These are phyloP conservation scores for Gossypium thurberi DNA, from an alignment of 345 rosid genomes.

Conservation along the genomic window DNA sequence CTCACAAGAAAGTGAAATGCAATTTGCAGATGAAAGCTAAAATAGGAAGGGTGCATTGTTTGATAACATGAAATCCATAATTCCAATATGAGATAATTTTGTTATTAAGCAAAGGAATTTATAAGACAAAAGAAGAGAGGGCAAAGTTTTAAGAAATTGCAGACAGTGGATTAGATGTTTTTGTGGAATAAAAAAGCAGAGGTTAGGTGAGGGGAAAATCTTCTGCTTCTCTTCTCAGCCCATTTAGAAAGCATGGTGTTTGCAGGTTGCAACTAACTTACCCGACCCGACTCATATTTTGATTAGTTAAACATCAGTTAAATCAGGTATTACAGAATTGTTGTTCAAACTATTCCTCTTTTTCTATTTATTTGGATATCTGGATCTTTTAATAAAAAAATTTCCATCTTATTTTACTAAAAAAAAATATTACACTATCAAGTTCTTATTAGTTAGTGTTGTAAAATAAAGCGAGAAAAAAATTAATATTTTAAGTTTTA, in stretches of 20 bases:
- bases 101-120: background rate
- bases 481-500: too few species aligned
- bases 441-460: too few species aligned
- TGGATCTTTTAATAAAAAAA: too few species aligned
- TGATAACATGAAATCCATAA: background rate
- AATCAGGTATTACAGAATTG: too few species aligned
- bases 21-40: background rate
- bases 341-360: too few species aligned
- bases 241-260: background rate
- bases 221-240: background rate
- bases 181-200: background rate
- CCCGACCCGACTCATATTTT: too few species aligned
- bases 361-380: too few species aligned
- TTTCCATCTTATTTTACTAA: too few species aligned
- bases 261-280: background rate
- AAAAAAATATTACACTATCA: too few species aligned
- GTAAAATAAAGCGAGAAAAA: too few species aligned
- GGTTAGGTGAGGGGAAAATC: background rate
- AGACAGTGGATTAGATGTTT: background rate
- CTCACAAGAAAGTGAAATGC: background rate
- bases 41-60: background rate
- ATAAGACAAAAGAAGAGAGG: background rate
- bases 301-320: too few species aligned
- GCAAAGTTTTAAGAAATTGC: background rate
- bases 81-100: too few species aligned